Conservation (phyloP, 768 basidiomycete species). For the Bullera alba region DNA sequence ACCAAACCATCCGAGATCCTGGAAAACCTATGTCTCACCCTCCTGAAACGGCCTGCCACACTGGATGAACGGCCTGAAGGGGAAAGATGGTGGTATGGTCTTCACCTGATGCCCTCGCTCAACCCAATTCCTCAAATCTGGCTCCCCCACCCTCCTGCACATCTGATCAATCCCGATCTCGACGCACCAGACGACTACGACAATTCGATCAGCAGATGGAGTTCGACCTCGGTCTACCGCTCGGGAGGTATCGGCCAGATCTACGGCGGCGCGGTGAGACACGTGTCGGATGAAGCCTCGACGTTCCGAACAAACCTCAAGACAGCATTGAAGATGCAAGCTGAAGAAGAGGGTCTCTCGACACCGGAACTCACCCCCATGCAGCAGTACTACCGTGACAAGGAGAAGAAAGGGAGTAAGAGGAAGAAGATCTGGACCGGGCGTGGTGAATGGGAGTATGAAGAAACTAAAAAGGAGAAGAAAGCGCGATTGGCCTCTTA, state of each 20-base stretch:
- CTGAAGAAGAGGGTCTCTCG: slow-evolving; percentile 5
- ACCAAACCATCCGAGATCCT: slow-evolving; percentile 4
- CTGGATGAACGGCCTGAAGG: not conserved
- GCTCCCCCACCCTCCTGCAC: slow-evolving; percentile 6
- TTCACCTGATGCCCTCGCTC: not conserved
- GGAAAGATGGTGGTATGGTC: not conserved
- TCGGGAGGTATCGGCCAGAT: slow-evolving; percentile 24
- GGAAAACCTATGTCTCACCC: slow-evolving; percentile 7
- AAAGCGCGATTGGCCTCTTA: too few species aligned
- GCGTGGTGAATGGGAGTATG: too few species aligned
- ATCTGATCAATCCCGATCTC: not conserved
- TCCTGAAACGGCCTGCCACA: not conserved
- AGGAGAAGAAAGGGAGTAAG: slow-evolving; percentile 47
- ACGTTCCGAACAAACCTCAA: slow-evolving; percentile 10
- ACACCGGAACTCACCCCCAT: not conserved
- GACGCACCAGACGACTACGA: too few species aligned
- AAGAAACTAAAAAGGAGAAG: too few species aligned
- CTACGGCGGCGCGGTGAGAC: slow-evolving; percentile 15
- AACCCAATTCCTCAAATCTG: not conserved
- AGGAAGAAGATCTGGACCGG: too few species aligned
- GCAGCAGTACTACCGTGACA: too few species aligned
- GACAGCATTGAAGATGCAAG: slow-evolving; percentile 16
- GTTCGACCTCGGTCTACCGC: slow-evolving; percentile 8
- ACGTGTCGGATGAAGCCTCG: slow-evolving; percentile 10
- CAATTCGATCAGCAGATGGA: not conserved